A percentile compares a stretch with the other conserved stretches of the same genome.
Evolutionary conservation across 1,139 yeast species (phyloP).

Genomic region (Taiozyma sp.): DNA sequence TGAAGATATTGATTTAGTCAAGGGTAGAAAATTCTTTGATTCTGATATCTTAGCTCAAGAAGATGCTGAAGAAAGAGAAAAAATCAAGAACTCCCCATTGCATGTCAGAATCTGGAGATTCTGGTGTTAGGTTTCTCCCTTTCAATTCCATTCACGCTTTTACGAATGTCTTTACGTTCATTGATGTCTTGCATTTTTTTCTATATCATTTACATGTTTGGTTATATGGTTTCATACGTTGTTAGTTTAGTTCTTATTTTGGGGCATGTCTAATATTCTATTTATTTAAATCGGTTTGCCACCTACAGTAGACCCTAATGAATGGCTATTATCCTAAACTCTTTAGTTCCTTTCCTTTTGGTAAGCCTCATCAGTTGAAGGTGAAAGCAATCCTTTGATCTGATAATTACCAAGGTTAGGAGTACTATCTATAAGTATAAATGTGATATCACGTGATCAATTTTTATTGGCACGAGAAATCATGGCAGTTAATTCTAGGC

Average conservation of each 20-base stretch:
- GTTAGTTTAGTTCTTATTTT: neutral
- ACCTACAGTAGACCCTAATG: neutral
- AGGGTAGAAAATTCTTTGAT: slow-evolving; percentile 54
- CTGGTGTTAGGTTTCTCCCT: slow-evolving; percentile 42
- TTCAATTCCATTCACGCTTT: neutral
- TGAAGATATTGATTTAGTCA: slow-evolving; percentile 45
- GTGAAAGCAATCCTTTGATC: too few relatives aligned
- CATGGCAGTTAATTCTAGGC: neutral
- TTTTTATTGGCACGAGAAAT: neutral
- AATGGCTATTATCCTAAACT: neutral
- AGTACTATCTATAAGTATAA: too few relatives aligned
- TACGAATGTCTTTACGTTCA: neutral
- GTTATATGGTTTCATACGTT: neutral
- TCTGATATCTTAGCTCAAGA: slow-evolving; percentile 47
- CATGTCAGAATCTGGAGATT: slow-evolving; percentile 34
- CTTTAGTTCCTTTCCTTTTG: too few relatives aligned
- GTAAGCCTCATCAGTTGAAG: too few relatives aligned
- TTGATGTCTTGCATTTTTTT: neutral
- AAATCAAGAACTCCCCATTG: slow-evolving; percentile 31
- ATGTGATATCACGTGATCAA: too few relatives aligned
- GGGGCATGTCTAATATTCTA: neutral
- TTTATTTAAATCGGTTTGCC: neutral
- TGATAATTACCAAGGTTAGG: too few relatives aligned
- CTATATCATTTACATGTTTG: neutral
- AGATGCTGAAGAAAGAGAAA: slow-evolving; percentile 42